A percentile compares a stretch with the other conserved stretches of the same genome.
These are phyloP conservation scores for Persicaria tinctoria DNA, from an alignment of 148 eudicot species.

Conservation along the genomic window DNA sequence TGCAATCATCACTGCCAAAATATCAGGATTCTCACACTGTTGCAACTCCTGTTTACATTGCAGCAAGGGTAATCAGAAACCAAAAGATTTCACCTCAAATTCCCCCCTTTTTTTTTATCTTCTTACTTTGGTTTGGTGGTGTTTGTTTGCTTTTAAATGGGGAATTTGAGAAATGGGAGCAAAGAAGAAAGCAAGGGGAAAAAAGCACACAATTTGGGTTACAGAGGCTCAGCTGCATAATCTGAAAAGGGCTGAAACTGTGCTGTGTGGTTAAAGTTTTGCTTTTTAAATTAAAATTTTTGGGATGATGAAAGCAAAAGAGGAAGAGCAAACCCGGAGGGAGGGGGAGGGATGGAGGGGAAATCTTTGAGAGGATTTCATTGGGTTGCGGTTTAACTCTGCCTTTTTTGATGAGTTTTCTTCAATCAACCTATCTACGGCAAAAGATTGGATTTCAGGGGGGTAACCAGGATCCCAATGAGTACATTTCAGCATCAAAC, in stretches of 20 bases:
- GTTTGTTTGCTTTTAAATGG: conserved; percentile 10
- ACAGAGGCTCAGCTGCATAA: not conserved
- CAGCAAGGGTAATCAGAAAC: conserved; percentile 16
- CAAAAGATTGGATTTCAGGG: conserved; percentile 5
- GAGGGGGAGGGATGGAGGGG: conserved; percentile 10
- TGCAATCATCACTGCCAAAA: not conserved
- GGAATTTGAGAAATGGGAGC: conserved; percentile 22
- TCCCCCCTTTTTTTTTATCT: conserved; percentile 11
- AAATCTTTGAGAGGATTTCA: conserved; percentile 30
- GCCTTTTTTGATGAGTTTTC: conserved; percentile 1
- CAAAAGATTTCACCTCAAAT: not conserved
- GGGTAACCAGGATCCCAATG: conserved; percentile 10
- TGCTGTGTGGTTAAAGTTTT: conserved; percentile 3
- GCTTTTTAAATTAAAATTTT: not conserved
- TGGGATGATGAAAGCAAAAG: conserved; percentile 45
- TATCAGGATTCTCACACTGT: conserved; percentile 18
- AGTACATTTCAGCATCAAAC: conserved; percentile 7
- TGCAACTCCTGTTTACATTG: conserved; percentile 34
- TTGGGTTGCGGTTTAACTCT: conserved; percentile 13
- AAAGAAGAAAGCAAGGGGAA: conserved; percentile 25
- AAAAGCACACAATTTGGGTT: conserved; percentile 7
- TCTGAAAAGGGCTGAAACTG: conserved; percentile 16
- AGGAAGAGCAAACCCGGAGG: conserved; percentile 16
- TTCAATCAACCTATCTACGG: not conserved
- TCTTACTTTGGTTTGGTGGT: conserved; percentile 1